phyloP scores from a whole-genome alignment of 495 filamentous ascomycete species.

The Aspergillus nanangensis region DNA sequence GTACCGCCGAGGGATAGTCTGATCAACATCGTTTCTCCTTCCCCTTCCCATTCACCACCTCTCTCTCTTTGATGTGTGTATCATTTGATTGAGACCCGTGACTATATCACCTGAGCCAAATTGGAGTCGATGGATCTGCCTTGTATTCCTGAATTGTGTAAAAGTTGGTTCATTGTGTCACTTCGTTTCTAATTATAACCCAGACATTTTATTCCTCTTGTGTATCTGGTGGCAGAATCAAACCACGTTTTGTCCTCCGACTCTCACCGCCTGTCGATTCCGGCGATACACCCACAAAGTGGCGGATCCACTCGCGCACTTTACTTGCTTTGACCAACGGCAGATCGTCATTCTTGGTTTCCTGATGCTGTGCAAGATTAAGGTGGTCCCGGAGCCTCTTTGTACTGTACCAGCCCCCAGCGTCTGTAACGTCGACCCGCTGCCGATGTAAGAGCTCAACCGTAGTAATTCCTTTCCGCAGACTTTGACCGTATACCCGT shows the following conservation, averaged over 20 bases:
- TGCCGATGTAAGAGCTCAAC: conserved; percentile 61
- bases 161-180: too few species aligned
- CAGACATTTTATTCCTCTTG: conserved; percentile 23
- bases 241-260: conserved; percentile 26
- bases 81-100: too few species aligned
- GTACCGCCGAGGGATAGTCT: too few species aligned
- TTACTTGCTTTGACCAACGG: conserved; percentile 58
- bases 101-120: conserved; percentile 2
- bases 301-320: conserved; percentile 70
- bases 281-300: conserved; percentile 56
- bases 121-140: neutral
- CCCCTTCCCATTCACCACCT: too few species aligned
- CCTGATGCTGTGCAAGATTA: conserved; percentile 3
- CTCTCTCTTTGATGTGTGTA: too few species aligned
- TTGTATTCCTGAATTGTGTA: too few species aligned
- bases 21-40: too few species aligned
- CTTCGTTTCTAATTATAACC: conserved; percentile 17
- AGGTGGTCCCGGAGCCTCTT: conserved; percentile 12
- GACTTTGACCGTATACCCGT: conserved; percentile 72
- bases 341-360: conserved; percentile 33
- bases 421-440: conserved; percentile 35
- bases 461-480: conserved; percentile 65
- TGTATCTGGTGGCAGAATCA: conserved; percentile 46
- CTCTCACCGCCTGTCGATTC: conserved; percentile 34
- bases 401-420: conserved; percentile 30